Evolutionary conservation across 192 early-diverging fungal genomes (phyloP), one percentile per base, ranked within the genome.

Genomic region (Mycoemilia scoparia): DNA sequence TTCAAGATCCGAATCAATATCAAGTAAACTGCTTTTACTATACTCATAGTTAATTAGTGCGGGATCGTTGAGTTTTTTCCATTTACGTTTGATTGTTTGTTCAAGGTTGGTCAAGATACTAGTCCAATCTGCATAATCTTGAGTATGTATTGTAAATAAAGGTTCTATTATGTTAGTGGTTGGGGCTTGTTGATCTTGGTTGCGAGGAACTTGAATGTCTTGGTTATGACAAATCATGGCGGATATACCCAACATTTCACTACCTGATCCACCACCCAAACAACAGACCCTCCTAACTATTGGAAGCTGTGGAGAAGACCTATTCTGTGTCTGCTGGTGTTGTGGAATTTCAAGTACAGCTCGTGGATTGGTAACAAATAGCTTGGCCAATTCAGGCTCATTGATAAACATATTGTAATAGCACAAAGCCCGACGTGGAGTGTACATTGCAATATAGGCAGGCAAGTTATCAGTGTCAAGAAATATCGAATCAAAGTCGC

Each of bases 391-490:
- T n/a, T 59, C 43, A 0, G 57, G 41, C 34, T 64, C 41, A 17
- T 44, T 40, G 28, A 46, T 33, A 41, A 88, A 82, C 21, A 89
- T 44, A 32, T 77, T 63, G 30, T 69, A 76, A 51, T 90, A 96
- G 45, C 83, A 86, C 12, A 96, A 45, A 2, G 87, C 73, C 12
- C 90, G 73, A 4, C 75, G 72, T 1, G 86, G 79, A 17, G 78
- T 71, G 56, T 96, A 96, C 23, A 77, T 72, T 5, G 86, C 79
- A n/a, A 77, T 71, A 41, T 96, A 96, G 0, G 83, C 74, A 4
- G 77, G 67, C 5, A 90, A 48, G 27, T 82, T 77, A 15, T 33
- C 41, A 4, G 74, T 64, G 26, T 79, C 65, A 7, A 68, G 71
- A 48, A 95, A 95, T 17, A 95, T 84, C 1, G 66, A 70, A 31